phyloP scores from a whole-genome alignment of 768 basidiomycete species.

The Boletus rubropictus region DNA sequence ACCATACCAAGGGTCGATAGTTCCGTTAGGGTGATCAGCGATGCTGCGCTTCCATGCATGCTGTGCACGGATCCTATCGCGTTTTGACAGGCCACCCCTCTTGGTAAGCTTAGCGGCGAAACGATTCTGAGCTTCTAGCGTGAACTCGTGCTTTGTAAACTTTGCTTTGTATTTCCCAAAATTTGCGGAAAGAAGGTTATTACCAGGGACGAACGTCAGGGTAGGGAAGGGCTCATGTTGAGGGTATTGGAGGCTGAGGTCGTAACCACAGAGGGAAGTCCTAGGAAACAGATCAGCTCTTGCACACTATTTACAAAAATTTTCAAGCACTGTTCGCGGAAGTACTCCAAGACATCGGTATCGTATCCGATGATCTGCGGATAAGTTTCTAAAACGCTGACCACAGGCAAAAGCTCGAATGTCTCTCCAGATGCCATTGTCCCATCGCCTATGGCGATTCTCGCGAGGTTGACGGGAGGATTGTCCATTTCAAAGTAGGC shows the following conservation, averaged over 20 bases:
- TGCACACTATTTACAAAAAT: background rate
- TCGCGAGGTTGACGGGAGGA: constrained; percentile 63
- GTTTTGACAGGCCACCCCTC: constrained; percentile 20
- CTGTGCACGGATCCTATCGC: constrained; percentile 22
- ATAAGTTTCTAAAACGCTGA: constrained; percentile 61
- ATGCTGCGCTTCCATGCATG: constrained; percentile 43
- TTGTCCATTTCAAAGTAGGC: constrained; percentile 56
- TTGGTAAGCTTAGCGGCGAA: constrained; percentile 21
- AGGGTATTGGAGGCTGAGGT: constrained; percentile 66
- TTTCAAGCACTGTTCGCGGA: constrained; percentile 55
- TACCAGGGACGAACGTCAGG: constrained; percentile 16
- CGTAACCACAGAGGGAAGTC: constrained; percentile 54
- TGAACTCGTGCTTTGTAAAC: constrained; percentile 17
- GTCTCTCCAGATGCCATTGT: constrained; percentile 47
- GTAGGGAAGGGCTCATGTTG: constrained; percentile 48
- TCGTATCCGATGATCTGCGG: constrained; percentile 76
- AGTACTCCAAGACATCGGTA: constrained; percentile 58
- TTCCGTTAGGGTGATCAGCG: constrained; percentile 44
- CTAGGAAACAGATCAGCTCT: constrained; percentile 31
- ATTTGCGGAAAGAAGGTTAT: background rate
- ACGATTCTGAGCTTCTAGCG: constrained; percentile 18
- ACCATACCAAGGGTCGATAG: constrained; percentile 58
- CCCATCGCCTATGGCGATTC: constrained; percentile 69
- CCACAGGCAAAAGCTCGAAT: constrained; percentile 51
- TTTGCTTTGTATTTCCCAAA: constrained; percentile 15